Percentiles rank a stretch among this genome's conserved stretches.
Evolutionary conservation across 225 moss, liverwort and hornwort species (phyloP).

Genomic region (Lunularia cruciata): DNA sequence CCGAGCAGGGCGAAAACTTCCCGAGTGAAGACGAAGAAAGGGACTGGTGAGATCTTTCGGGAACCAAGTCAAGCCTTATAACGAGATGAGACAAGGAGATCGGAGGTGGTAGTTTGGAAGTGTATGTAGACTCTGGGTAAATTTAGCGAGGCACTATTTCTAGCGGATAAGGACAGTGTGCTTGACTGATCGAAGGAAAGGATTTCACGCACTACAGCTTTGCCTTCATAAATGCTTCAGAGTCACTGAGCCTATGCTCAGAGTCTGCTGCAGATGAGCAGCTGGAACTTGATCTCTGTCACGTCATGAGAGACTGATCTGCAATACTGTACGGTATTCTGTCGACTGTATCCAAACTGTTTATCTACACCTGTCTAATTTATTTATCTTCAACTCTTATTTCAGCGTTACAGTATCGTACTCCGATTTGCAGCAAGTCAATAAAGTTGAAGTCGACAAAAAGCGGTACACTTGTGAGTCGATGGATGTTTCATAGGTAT

Average conservation of each 20-base stretch:
- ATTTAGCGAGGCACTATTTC: not conserved
- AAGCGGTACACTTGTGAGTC: too few relatives aligned
- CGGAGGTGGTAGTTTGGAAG: not conserved
- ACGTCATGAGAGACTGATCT: too few relatives aligned
- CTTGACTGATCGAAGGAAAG: not conserved
- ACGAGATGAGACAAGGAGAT: not conserved
- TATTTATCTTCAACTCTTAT: too few relatives aligned
- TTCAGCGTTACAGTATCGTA: too few relatives aligned
- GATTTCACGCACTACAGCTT: not conserved
- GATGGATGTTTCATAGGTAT: too few relatives aligned
- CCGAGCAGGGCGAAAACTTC: not conserved
- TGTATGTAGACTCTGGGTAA: not conserved
- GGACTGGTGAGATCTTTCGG: not conserved
- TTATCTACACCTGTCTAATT: too few relatives aligned
- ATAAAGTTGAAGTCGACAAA: too few relatives aligned
- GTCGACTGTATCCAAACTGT: too few relatives aligned
- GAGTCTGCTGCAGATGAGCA: not conserved
- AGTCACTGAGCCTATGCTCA: not conserved
- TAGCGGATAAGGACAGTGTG: not conserved
- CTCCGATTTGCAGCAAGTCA: too few relatives aligned
- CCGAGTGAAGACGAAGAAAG: not conserved
- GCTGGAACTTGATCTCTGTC: too few relatives aligned
- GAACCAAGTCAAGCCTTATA: not conserved
- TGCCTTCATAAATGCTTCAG: not conserved
- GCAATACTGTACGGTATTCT: too few relatives aligned